Evolutionary conservation across 176 grass and related monocot genomes (phyloP).

Genomic region (Aegilops bicornis): DNA sequence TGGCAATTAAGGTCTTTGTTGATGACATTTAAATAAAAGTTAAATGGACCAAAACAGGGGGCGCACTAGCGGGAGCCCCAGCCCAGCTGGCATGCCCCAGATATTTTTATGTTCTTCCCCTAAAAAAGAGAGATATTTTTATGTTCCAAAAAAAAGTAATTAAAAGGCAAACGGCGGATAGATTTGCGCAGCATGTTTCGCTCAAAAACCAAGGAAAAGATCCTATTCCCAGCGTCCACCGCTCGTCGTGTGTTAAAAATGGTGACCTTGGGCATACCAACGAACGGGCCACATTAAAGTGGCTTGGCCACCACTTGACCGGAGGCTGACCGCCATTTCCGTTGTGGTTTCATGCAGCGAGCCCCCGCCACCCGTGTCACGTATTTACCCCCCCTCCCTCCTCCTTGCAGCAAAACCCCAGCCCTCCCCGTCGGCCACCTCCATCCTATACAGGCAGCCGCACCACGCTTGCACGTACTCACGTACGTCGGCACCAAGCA

Average conservation of each 20-base stretch:
- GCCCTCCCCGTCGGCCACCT: not conserved
- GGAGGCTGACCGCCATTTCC: conserved; percentile 25
- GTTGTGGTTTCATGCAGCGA: not conserved
- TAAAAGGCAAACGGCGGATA: not conserved
- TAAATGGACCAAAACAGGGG: too few relatives aligned
- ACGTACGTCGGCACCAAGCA: not conserved
- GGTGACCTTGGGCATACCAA: not conserved
- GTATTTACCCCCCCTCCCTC: conserved; percentile 26
- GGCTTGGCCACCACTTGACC: not conserved
- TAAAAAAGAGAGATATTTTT: too few relatives aligned
- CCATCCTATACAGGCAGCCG: not conserved
- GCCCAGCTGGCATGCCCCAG: too few relatives aligned
- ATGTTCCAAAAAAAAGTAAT: not conserved
- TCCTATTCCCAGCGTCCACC: not conserved
- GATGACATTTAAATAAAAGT: too few relatives aligned
- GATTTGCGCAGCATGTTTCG: not conserved
- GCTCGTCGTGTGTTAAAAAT: conserved; percentile 7
- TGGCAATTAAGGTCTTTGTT: too few relatives aligned
- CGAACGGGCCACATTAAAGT: not conserved
- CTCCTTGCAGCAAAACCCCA: not conserved
- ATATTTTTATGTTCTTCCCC: too few relatives aligned
- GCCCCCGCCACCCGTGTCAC: not conserved
- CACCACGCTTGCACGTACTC: not conserved
- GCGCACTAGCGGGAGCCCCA: too few relatives aligned
- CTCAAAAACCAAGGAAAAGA: not conserved